Evolutionary conservation across 176 grass and related monocot genomes (phyloP), one percentile per base, ranked within the genome.

Genomic region (Poa pratensis): DNA sequence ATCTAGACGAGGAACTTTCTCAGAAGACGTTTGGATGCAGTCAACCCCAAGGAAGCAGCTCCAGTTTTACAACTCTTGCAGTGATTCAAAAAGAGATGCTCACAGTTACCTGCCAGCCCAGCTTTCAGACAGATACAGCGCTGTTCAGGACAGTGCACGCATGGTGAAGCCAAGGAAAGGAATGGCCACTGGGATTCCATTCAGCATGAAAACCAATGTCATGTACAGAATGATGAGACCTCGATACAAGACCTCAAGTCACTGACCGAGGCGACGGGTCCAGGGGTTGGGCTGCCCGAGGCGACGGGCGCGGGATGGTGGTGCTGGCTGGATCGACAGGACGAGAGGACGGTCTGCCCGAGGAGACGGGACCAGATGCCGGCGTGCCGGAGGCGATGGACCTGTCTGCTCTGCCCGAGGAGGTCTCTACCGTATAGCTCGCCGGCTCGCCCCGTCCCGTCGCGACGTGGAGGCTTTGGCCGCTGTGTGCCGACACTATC

Each of bases 31-130:
- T 55, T 59, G 68, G 74, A 74, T 74, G 49, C 49, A 78, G 5
- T 92, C 87, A 26, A 89, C 84, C 66, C 91, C 87, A 84, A 84
- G 76, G 76, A 92, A 81, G 91, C 82, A 76, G 64, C 54, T 66
- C 62, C 76, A 73, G 9, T 45, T 76, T 80, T 67, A 24, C 67
- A 61, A 30, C 80, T 74, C 60, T 11, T 83, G 55, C 58, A 86
- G 80, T 12, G 80, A 87, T 74, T 83, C 89, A 68, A 81, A 87
- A 87, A 74, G 50, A 87, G 59, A 75, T 32, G 6, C 28, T 26
- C 68, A 35, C 14, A 76, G 42, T 37, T 59, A 83, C 58, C 68
- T 15, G 49, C 53, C 85, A 91, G 82, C 52, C 68, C 68, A 80
- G 60, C 63, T 80, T 22, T 71, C 49, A 62, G 55, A 50, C 76